Conservation (phyloP, 164 flowering plant genomes). For the Vitis cinerea region DNA sequence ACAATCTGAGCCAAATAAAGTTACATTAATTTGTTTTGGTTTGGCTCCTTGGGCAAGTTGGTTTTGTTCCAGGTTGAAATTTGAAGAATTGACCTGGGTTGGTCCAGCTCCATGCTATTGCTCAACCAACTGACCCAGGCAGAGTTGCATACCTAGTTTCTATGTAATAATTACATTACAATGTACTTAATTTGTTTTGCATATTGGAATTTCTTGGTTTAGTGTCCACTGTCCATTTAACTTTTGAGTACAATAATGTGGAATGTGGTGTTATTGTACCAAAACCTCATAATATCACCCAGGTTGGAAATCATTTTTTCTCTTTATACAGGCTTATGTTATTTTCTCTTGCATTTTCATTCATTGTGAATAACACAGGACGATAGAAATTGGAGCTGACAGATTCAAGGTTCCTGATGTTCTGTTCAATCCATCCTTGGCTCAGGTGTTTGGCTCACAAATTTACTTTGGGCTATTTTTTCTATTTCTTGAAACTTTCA, state of each 20-base stretch:
- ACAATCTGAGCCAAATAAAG: no score
- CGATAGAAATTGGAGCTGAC: constrained; percentile 94
- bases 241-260: not conserved
- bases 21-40: no score
- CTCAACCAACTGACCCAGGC: no score
- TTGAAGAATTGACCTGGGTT: no score
- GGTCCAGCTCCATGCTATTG: no score
- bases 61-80: no score
- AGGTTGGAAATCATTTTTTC: no score
- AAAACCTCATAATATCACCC: no score
- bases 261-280: no score
- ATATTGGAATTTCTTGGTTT: not conserved
- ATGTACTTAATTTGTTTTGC: not conserved
- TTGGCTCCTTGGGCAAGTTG: no score
- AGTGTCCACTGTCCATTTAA: not conserved
- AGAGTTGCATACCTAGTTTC: not conserved
- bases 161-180: not conserved
- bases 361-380: constrained; percentile 43
- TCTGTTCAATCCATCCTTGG: constrained; percentile 85
- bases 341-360: not conserved
- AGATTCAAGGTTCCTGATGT: constrained; percentile 96
- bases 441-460: constrained; percentile 49
- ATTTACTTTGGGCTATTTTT: not conserved
- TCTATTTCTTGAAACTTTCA: not conserved
- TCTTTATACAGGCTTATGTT: not conserved